Conservation (phyloP, 2,329 filamentous ascomycete species). For the Phyllosticta citrichinensis region DNA sequence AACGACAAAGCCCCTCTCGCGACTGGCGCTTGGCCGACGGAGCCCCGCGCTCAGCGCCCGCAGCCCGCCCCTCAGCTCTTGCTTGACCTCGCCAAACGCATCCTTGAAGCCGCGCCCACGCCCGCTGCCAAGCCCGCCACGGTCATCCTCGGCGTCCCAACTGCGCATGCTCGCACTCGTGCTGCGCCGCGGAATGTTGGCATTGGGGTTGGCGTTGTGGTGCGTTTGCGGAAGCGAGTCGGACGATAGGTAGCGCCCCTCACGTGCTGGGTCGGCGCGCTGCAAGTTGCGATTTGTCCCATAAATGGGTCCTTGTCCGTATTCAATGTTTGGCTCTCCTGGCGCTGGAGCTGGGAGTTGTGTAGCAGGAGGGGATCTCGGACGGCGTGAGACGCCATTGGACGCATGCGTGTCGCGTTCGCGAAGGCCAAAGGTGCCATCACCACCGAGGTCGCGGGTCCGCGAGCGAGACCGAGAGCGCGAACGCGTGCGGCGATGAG, state of each 20-base stretch:
- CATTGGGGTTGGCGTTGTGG: background rate
- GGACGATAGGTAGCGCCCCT: background rate
- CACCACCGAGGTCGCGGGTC: background rate
- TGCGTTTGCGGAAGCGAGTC: background rate
- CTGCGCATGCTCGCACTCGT: background rate
- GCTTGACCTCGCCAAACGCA: background rate
- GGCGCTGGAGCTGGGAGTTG: background rate
- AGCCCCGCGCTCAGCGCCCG: background rate
- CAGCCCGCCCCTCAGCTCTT: background rate
- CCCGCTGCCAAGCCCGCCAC: background rate
- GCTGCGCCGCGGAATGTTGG: background rate
- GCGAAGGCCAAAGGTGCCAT: background rate
- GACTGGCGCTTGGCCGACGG: background rate
- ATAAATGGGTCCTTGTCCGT: background rate
- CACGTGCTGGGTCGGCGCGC: background rate
- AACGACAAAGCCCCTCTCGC: background rate
- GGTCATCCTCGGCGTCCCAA: background rate
- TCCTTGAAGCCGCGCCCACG: background rate
- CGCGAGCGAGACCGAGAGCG: background rate
- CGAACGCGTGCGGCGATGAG: background rate
- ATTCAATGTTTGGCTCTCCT: background rate
- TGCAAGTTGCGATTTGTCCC: background rate
- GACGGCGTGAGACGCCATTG: background rate
- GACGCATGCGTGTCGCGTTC: background rate
- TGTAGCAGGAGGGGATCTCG: background rate